Conservation (phyloP, 768 basidiomycete genomes). For the Termitomyces sp. region DNA sequence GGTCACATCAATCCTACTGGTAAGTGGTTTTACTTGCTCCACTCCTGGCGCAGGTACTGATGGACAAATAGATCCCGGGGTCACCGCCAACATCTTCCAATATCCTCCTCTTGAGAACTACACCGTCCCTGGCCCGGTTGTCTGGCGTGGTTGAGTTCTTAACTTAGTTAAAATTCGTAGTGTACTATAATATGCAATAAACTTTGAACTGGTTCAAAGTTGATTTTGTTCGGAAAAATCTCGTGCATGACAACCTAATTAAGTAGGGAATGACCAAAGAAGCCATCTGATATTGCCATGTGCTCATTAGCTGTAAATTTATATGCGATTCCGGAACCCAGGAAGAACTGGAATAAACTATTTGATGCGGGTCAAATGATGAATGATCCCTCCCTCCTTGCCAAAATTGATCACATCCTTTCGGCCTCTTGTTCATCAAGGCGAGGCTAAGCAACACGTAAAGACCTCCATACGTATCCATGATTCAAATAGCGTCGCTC, state of each 20-base stretch:
- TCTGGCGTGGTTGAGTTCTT: constrained; percentile 16
- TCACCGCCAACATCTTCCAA: constrained; percentile 38
- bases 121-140: constrained; percentile 24
- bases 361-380: background rate
- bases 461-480: background rate
- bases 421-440: background rate
- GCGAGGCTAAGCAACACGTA: background rate
- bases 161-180: background rate
- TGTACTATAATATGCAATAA: background rate
- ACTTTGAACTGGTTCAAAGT: constrained; percentile 1
- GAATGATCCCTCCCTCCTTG: background rate
- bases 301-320: too few species aligned
- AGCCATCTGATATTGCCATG: background rate
- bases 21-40: background rate
- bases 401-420: background rate
- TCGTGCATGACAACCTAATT: background rate
- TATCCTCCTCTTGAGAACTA: constrained; percentile 27
- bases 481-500: background rate
- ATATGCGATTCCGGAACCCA: background rate
- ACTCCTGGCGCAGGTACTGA: background rate
- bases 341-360: background rate
- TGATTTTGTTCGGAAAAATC: background rate
- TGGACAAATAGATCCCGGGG: constrained; percentile 25
- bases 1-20: constrained; percentile 31
- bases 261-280: background rate